Evolutionary conservation across 2,329 filamentous ascomycete species (phyloP).

Genomic region (Pseudogymnoascus sp.): DNA sequence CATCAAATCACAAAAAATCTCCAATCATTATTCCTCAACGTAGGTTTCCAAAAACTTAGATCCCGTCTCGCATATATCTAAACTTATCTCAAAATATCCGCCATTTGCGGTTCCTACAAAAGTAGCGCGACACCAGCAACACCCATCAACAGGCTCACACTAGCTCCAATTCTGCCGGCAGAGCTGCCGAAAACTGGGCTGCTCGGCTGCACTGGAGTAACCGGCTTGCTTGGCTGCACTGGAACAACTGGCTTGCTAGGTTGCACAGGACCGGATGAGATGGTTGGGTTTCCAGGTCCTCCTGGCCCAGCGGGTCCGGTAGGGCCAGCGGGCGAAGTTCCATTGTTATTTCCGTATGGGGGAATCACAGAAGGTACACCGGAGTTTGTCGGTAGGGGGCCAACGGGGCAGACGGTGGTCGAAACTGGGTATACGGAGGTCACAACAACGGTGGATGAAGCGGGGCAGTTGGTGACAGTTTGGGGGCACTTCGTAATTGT

Average conservation of each 20-base stretch:
- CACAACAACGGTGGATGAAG: background rate
- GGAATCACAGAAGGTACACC: background rate
- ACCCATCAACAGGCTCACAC: background rate
- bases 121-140: background rate
- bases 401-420: conserved; percentile 4
- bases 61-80: background rate
- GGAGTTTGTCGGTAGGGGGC: background rate
- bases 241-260: background rate
- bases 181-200: background rate
- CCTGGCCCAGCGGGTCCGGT: background rate
- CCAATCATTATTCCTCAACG: conserved; percentile 2
- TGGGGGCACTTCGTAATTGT: conserved; percentile 7
- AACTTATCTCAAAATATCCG: background rate
- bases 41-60: background rate
- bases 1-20: conserved; percentile 1
- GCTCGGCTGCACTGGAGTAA: background rate
- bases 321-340: background rate
- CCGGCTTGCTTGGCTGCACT: background rate
- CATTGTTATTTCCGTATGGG: conserved; percentile 1
- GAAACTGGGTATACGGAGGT: background rate
- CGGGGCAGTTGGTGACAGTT: conserved; percentile 9
- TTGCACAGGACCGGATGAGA: background rate
- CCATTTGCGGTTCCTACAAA: background rate
- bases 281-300: background rate
- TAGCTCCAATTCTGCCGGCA: background rate